phyloP scores from a whole-genome alignment of 306 rosid species.

The Quercus agrifolia region DNA sequence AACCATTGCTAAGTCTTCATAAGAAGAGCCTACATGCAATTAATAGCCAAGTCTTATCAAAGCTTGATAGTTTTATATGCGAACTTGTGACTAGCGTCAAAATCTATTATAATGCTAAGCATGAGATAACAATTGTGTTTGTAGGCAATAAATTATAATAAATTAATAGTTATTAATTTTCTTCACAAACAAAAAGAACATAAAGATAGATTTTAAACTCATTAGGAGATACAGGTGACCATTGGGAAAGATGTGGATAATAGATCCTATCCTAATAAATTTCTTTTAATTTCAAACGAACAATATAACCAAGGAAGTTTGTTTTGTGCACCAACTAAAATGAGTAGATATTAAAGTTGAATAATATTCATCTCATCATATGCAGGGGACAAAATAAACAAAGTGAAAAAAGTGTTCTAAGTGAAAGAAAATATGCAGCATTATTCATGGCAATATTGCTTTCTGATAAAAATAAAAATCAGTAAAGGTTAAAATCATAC shows the following conservation, averaged over 20 bases:
- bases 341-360: conserved; percentile 2
- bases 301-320: background rate
- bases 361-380: background rate
- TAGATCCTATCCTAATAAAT: background rate
- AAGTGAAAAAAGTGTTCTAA: background rate
- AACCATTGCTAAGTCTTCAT: background rate
- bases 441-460: background rate
- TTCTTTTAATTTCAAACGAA: background rate
- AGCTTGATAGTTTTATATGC: conserved; percentile 4
- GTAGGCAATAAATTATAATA: background rate
- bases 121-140: too few relatives aligned
- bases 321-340: background rate
- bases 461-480: conserved; percentile 14
- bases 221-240: conserved; percentile 3
- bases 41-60: background rate
- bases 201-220: background rate
- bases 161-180: background rate
- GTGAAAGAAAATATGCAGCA: background rate
- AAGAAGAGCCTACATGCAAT: conserved; percentile 12
- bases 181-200: conserved; percentile 7
- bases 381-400: background rate
- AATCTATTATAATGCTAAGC: background rate
- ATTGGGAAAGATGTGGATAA: background rate
- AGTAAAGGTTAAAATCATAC: conserved; percentile 43
- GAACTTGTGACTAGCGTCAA: background rate